phyloP scores from a whole-genome alignment of 768 basidiomycete species.

The Suillus alpinus region DNA sequence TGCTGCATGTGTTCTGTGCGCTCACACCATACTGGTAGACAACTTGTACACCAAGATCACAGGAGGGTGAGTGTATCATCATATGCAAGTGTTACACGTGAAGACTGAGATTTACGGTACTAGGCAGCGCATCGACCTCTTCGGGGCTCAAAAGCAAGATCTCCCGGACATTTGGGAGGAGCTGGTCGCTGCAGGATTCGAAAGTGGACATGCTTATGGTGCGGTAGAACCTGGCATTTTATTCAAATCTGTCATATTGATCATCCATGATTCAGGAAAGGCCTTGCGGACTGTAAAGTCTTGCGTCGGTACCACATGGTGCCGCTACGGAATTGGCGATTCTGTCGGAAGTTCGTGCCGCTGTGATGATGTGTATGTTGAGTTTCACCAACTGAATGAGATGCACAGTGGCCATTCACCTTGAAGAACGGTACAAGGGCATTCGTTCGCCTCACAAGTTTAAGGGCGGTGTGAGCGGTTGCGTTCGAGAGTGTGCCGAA shows the following conservation, averaged over 20 bases:
- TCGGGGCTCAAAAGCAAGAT: constrained; percentile 69
- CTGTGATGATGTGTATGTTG: constrained; percentile 3
- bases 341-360: constrained; percentile 53
- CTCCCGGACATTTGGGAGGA: constrained; percentile 68
- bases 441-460: constrained; percentile 70
- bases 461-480: constrained; percentile 76
- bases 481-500: constrained; percentile 75
- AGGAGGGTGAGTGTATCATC: constrained; percentile 26
- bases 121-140: constrained; percentile 66
- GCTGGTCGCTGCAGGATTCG: constrained; percentile 63
- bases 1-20: not conserved
- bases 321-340: constrained; percentile 71
- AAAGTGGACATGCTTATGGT: constrained; percentile 76
- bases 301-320: constrained; percentile 73
- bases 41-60: constrained; percentile 64
- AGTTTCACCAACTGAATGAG: not conserved
- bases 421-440: constrained; percentile 73
- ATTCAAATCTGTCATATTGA: not conserved
- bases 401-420: constrained; percentile 52
- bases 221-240: constrained; percentile 21
- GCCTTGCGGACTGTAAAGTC: constrained; percentile 72
- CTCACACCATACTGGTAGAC: constrained; percentile 23
- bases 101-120: constrained; percentile 14
- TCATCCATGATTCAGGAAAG: constrained; percentile 26
- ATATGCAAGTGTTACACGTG: not conserved